Evolutionary conservation across 1,284 basidiomycete species (phyloP), one percentile per base, ranked within the genome.

Genomic region (Cutaneotrichosporon mucoides): DNA sequence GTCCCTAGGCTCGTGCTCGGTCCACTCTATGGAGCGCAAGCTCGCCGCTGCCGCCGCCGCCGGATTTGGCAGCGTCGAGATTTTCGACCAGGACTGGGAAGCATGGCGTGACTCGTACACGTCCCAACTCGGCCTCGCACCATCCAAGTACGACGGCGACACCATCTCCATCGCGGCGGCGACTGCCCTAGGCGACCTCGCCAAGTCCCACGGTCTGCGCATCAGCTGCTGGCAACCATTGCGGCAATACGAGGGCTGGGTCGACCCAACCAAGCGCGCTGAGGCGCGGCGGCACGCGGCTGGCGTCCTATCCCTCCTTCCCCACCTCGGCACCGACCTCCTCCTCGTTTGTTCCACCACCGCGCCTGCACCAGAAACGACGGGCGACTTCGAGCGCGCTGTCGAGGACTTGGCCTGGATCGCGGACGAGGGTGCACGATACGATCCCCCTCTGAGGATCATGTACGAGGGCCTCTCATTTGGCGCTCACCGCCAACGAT

Each of bases 11-110:
- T 16, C 13, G 11, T 49, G 41, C 36, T 15, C n/a, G 5, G 42
- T 51, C 36, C 57, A 59, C 37, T 10, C 40, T 3, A 34, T 59
- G 12, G 47, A 42, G 9, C 12, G 34, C 47, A 59, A 59, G 53
- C 2, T 59, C 0, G 34, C 15, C 24, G 53, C 57, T 1, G 48
- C 57, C 1, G 35, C 57, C 0, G 1, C 6, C 2, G 6, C 37
- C 7, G 53, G 57, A 12, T 55, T 38, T 41, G 33, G 33, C 47
- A 16, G 11, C 6, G 38, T 59, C 47, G 57, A 59, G 35, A 55
- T 59, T n/a, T 59, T 59, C 41, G 41, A 44, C 33, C 47, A 33
- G 16, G 57, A 59, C 53, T 59, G 38, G 38, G 46, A 47, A 4
- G 44, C 44, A 4, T 57, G 42, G 49, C 56, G 40, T 5, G 35